Base-by-base conservation (phyloP, 2,329 filamentous ascomycete species). In the Bipolaris victoriae region DNA sequence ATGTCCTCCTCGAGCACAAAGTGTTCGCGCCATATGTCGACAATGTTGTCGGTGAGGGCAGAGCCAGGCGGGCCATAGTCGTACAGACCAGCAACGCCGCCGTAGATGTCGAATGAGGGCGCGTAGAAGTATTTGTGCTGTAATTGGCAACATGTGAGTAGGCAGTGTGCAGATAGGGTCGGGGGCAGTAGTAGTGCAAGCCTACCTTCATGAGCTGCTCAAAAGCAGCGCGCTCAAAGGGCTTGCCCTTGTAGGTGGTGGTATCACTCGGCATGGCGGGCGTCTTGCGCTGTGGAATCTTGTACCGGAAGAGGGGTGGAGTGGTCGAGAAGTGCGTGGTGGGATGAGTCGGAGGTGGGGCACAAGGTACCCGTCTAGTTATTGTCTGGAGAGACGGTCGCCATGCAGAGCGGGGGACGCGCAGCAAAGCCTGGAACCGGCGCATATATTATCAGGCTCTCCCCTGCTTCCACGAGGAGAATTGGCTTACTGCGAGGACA, bases 1-100 rank as follows among this genome's bases (percentile, higher is more conserved):
- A 97, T 97, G 75, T 96, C 90, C 82, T 97, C 92, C 81, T 93
- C 89, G 57, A 96, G 83, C 61, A 97, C 88, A 75, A 97, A 97
- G 81, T 97, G 92, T 79, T 96, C 96, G 76, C 92, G 86, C 93
- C 93, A 97, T 64, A 88, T 76, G 76, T 96, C 91, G 76, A 97
- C 83, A 68, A 97, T 89, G 80, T 95, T 94, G 71, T 91, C 88
- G 79, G 96, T 90, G 58, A 97, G 85, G 47, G 90, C 86, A 78
- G 90, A 93, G 64, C 93, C 92, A 31, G 93, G 91, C 29, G 93
- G 92, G 66, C 93, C 93, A 80, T 96, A 97, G 79, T 97, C 93
- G 81, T 92, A 97, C 57, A 97, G 88, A 71, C 92, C 92, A 66
- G 88, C 89, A 57, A 95, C 89, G 73, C 92, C 92, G 67, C 90